phyloP scores from a whole-genome alignment of 139 green algal genomes.

The Picochlorum sp. region DNA sequence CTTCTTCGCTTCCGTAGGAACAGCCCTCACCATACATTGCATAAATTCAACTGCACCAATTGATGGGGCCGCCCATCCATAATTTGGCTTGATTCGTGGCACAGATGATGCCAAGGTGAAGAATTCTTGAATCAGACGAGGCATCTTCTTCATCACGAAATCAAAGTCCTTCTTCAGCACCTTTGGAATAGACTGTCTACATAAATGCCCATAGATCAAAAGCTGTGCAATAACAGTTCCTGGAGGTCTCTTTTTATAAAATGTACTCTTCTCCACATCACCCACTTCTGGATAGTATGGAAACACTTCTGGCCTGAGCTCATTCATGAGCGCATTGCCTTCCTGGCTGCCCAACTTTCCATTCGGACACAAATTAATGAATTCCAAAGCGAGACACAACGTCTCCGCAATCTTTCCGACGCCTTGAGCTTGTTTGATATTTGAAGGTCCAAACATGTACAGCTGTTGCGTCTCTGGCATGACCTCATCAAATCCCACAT shows the following conservation, averaged over 20 bases:
- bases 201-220: slow-evolving; percentile 71
- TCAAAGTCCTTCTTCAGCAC: slow-evolving; percentile 50
- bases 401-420: slow-evolving; percentile 74
- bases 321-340: slow-evolving; percentile 38
- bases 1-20: slow-evolving; percentile 29
- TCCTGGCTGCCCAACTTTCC: slow-evolving; percentile 17
- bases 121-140: slow-evolving; percentile 73
- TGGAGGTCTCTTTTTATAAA: slow-evolving; percentile 30
- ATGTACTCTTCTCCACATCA: slow-evolving; percentile 48
- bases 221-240: slow-evolving; percentile 59
- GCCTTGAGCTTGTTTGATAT: slow-evolving; percentile 70
- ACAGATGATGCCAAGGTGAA: slow-evolving; percentile 55
- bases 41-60: slow-evolving; percentile 67
- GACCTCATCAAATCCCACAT: slow-evolving; percentile 56
- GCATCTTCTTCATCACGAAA: slow-evolving; percentile 61
- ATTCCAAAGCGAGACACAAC: slow-evolving; percentile 77
- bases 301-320: slow-evolving; percentile 51
- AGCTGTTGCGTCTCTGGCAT: slow-evolving; percentile 67
- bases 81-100: slow-evolving; percentile 37
- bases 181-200: slow-evolving; percentile 45
- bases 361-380: slow-evolving; percentile 47
- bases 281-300: slow-evolving; percentile 60
- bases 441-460: slow-evolving; percentile 54
- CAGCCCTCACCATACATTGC: slow-evolving; percentile 70
- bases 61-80: slow-evolving; percentile 69